Evolutionary conservation across 768 basidiomycete genomes (phyloP).

Genomic region (Termitomyces sp.): DNA sequence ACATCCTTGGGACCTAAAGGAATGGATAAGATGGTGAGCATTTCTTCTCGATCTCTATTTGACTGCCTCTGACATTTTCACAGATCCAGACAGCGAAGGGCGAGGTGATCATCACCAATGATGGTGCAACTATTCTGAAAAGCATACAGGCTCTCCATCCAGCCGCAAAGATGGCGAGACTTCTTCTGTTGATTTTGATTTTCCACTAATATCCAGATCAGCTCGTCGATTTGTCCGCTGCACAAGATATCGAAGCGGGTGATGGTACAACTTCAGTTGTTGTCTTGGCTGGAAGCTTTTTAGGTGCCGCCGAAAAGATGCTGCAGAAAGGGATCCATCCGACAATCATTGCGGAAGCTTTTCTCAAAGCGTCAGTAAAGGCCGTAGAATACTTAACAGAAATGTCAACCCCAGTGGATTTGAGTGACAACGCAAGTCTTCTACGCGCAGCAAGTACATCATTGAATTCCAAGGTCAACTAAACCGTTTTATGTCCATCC

Average conservation of each 20-base stretch:
- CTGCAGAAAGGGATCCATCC: constrained; percentile 96
- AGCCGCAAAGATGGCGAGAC: constrained; percentile 91
- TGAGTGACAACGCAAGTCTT: constrained; percentile 81
- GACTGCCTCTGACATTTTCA: constrained; percentile 3
- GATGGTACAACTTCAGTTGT: constrained; percentile 99
- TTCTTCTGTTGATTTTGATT: background rate
- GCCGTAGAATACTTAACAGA: constrained; percentile 93
- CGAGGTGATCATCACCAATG: constrained; percentile 97
- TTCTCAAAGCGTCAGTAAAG: constrained; percentile 88
- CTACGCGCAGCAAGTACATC: constrained; percentile 93
- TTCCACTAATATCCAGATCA: constrained; percentile 28
- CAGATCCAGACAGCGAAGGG: constrained; percentile 96
- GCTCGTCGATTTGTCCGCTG: constrained; percentile 96
- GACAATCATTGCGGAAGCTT: constrained; percentile 94
- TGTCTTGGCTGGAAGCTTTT: constrained; percentile 88
- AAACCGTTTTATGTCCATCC: background rate
- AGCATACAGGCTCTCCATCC: constrained; percentile 96
- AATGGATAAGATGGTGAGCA: constrained; percentile 97
- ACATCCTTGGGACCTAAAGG: constrained; percentile 96
- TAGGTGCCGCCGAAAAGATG: constrained; percentile 96
- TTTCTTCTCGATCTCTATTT: constrained; percentile 9
- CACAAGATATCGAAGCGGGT: constrained; percentile 97
- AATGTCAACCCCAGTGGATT: constrained; percentile 87
- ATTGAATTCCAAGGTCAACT: constrained; percentile 86
- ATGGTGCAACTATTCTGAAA: constrained; percentile 96